phyloP scores from a whole-genome alignment of 2,329 filamentous ascomycete species.

The Colletotrichum godetiae region DNA sequence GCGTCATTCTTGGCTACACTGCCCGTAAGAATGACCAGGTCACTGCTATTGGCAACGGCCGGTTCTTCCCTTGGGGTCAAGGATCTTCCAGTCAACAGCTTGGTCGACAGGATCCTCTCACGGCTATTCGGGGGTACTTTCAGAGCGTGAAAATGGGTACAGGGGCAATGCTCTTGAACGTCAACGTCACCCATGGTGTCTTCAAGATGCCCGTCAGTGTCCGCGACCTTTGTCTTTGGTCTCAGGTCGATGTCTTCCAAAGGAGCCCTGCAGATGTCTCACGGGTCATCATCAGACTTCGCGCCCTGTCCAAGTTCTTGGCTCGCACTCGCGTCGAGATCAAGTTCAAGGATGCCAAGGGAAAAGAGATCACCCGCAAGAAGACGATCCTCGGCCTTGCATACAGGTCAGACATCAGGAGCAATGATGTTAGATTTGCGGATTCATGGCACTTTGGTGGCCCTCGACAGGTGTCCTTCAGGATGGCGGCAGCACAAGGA shows the following conservation, averaged over 20 bases:
- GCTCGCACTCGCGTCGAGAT: slow-evolving; percentile 52
- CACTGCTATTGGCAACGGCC: slow-evolving; percentile 57
- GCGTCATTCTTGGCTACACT: slow-evolving; percentile 60
- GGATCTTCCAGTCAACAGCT: slow-evolving; percentile 42
- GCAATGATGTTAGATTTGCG: slow-evolving; percentile 1
- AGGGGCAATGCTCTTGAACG: slow-evolving; percentile 64
- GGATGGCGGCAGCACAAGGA: slow-evolving; percentile 37
- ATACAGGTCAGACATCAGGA: slow-evolving; percentile 1
- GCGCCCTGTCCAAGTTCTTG: slow-evolving; percentile 49
- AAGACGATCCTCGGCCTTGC: slow-evolving; percentile 44
- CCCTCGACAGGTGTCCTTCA: slow-evolving; percentile 46
- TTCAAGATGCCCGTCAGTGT: slow-evolving; percentile 57
- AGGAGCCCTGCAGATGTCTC: not conserved
- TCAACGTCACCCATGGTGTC: slow-evolving; percentile 65
- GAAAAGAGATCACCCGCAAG: slow-evolving; percentile 31
- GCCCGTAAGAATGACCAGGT: slow-evolving; percentile 50
- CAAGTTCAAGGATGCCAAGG: slow-evolving; percentile 41
- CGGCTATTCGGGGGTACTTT: slow-evolving; percentile 64
- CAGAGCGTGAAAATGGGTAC: slow-evolving; percentile 66
- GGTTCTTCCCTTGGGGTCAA: slow-evolving; percentile 59
- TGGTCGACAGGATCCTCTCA: slow-evolving; percentile 44
- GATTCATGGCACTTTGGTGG: slow-evolving; percentile 32
- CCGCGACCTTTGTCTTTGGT: slow-evolving; percentile 35
- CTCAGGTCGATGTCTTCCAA: slow-evolving; percentile 26
- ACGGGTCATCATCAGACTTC: slow-evolving; percentile 35